phyloP scores from a whole-genome alignment of 1,139 yeast genomes.

The Yamadazyma friedrichii region DNA sequence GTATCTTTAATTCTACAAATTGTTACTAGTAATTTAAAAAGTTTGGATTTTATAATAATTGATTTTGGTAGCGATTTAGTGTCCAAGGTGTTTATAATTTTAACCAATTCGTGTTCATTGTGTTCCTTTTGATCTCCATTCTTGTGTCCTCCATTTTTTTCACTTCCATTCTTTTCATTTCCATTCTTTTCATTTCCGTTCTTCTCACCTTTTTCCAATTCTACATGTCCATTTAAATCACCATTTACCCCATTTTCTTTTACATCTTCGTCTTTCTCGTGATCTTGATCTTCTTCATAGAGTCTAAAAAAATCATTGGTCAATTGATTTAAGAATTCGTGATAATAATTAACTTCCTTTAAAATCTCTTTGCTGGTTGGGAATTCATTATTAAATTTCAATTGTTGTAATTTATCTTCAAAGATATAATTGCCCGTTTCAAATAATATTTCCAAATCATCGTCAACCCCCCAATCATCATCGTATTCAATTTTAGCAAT shows the following conservation, averaged over 20 bases:
- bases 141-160: constrained; percentile 3
- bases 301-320: constrained; percentile 18
- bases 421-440: constrained; percentile 36
- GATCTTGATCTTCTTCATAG: background rate
- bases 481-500: constrained; percentile 19
- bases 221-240: background rate
- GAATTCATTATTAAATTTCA: constrained; percentile 22
- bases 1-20: constrained; percentile 26
- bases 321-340: constrained; percentile 20
- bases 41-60: constrained; percentile 29
- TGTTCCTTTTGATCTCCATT: constrained; percentile 1
- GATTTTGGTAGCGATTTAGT: constrained; percentile 27
- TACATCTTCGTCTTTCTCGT: background rate
- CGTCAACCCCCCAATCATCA: constrained; percentile 47
- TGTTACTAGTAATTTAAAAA: constrained; percentile 33
- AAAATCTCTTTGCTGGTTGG: constrained; percentile 24
- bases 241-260: background rate
- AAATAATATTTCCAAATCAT: constrained; percentile 20
- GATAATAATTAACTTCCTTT: constrained; percentile 16
- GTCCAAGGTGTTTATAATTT: constrained; percentile 21
- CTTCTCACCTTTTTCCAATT: too few relatives aligned
- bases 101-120: background rate
- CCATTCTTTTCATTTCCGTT: too few relatives aligned
- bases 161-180: too few relatives aligned
- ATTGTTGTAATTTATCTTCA: constrained; percentile 32